phyloP scores from a whole-genome alignment of 371 early-diverging fungal species.

The Mucor plumbeus region DNA sequence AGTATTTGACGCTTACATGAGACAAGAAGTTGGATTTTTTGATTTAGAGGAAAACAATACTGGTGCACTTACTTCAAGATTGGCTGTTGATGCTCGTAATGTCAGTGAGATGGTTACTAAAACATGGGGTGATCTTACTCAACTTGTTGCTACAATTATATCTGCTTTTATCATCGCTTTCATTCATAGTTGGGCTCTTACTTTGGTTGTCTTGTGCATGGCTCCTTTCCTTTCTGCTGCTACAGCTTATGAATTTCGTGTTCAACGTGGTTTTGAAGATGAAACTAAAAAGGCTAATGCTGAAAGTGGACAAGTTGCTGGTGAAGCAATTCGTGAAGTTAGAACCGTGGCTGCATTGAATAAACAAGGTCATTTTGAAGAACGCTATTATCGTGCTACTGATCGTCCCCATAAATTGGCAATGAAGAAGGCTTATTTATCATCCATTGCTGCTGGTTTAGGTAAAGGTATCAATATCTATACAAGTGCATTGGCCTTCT shows the following conservation, averaged over 20 bases:
- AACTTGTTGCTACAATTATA: constrained; percentile 47
- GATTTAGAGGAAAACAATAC: constrained; percentile 78
- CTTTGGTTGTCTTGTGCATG: constrained; percentile 53
- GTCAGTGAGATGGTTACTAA: constrained; percentile 68
- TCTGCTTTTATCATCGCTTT: constrained; percentile 42
- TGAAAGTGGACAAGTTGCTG: constrained; percentile 69
- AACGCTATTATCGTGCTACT: constrained; percentile 61
- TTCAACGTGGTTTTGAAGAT: constrained; percentile 50
- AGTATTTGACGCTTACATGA: constrained; percentile 60
- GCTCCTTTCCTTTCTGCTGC: constrained; percentile 48
- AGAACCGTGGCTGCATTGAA: constrained; percentile 81
- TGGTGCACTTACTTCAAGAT: constrained; percentile 78
- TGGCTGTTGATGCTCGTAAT: constrained; percentile 79
- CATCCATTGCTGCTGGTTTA: constrained; percentile 67
- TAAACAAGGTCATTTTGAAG: constrained; percentile 70
- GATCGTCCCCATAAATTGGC: constrained; percentile 69
- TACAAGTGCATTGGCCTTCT: constrained; percentile 62
- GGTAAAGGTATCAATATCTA: constrained; percentile 68
- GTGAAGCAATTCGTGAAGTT: constrained; percentile 80
- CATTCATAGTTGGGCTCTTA: constrained; percentile 49
- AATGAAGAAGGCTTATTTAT: constrained; percentile 55
- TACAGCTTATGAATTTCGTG: constrained; percentile 29
- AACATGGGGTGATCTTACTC: constrained; percentile 60
- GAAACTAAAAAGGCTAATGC: constrained; percentile 63
- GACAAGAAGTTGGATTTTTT: constrained; percentile 89